Evolutionary conservation across 2,329 filamentous ascomycete species (phyloP).

Genomic region (Sordariomycetes sp.): DNA sequence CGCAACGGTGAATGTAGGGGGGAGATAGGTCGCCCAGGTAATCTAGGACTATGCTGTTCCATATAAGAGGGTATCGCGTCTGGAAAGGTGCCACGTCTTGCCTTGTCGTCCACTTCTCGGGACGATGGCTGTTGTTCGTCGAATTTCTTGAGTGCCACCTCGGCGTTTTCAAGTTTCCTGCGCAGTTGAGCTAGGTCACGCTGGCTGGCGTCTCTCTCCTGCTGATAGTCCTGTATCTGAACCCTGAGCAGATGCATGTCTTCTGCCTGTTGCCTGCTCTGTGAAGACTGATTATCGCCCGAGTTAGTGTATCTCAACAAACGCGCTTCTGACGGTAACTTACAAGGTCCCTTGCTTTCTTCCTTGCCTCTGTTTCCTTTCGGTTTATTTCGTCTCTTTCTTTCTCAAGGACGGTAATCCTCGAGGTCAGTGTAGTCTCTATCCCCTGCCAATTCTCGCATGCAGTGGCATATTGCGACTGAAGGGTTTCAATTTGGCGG

Average conservation of each 20-base stretch:
- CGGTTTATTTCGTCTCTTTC: conserved; percentile 78
- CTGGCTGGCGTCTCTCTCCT: conserved; percentile 47
- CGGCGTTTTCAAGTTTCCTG: conserved; percentile 47
- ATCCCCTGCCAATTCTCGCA: conserved; percentile 98
- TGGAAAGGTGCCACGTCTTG: not conserved
- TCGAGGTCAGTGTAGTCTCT: conserved; percentile 69
- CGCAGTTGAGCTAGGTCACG: not conserved
- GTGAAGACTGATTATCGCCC: conserved; percentile 38
- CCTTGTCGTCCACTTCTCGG: not conserved
- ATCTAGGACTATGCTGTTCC: not conserved
- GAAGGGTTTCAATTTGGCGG: conserved; percentile 86
- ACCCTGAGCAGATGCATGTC: conserved; percentile 65
- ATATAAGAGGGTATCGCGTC: not conserved
- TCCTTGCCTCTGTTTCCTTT: conserved; percentile 76
- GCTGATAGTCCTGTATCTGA: conserved; percentile 46
- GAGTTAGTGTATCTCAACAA: not conserved
- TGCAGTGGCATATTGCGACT: conserved; percentile 87
- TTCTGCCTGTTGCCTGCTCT: conserved; percentile 60
- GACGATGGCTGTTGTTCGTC: not conserved
- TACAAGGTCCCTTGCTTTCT: conserved; percentile 79
- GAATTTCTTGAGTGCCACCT: conserved; percentile 11
- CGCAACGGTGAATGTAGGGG: not conserved
- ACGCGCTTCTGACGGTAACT: conserved; percentile 15
- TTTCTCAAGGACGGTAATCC: conserved; percentile 68
- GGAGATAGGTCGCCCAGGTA: not conserved